Evolutionary conservation across 2,329 filamentous ascomycete species (phyloP), one percentile per base, ranked within the genome.

Genomic region (Xylaria sp.): DNA sequence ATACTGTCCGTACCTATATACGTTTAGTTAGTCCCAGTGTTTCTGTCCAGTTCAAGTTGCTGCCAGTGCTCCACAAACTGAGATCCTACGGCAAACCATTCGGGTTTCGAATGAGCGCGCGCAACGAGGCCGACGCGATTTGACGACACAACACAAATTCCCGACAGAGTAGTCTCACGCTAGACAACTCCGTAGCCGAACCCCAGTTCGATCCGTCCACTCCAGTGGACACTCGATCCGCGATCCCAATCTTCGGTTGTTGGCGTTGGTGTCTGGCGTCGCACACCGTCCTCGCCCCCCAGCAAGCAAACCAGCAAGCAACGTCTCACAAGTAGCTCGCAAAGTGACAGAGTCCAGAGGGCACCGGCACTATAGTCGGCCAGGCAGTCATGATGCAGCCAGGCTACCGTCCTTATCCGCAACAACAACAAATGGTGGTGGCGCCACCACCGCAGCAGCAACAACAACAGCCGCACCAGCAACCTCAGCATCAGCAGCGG

Each of bases 351-450:
- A 66, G 51, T 59, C 46, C 44, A 63, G 58, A 65, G 37, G 25
- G n/a, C 55, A 48, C 63, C 28, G 41, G 63, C 44, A 68, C 58
- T 62, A 57, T 46, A 63, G n/a, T 55, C 66, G 60, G 54, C 25
- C 58, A 63, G 70, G 54, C 65, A 64, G 65, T 69, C 76, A 82
- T 76, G 74, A 88, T 88, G 86, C 86, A 88, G 80, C 80, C 81
- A 67, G 84, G 86, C 73, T 88, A 85, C 76, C 85, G 86, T 72
- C 79, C 80, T 65, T 87, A 85, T 78, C 81, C 83, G 76, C 84
- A 74, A 68, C 77, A 86, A 74, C 85, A 86, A 78, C 81, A 82
- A 74, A 15, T 71, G 63, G 58, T 65, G 51, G 64, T 64, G 60
- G 61, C 65, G 54, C 64, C 63, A 52, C 68, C 59, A n/a, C 59